Base-by-base conservation (phyloP, 2,329 filamentous ascomycete species). In the Chrysoporthe austroafricana region DNA sequence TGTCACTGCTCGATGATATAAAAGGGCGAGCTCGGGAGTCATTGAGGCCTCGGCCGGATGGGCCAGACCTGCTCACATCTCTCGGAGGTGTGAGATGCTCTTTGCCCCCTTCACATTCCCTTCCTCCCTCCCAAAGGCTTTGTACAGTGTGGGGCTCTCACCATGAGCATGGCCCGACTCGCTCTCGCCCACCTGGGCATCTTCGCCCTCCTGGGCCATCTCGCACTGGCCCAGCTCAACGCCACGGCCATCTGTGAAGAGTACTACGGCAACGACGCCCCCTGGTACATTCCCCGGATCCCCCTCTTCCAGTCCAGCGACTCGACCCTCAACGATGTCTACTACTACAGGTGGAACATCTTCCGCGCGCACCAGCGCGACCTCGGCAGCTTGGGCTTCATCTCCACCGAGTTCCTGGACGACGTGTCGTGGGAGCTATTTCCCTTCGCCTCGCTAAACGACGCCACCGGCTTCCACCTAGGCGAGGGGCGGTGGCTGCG, bases 281-380 rank as follows among this genome's bases (percentile, higher is more conserved):
- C 78, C 1, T 81, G 79, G 79, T 81, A 79, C 60, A 72, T 73
- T 8, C 71, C 76, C 43, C 75, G 77, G 14, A 79, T 80, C 6
- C 78, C 79, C 1, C 77, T 77, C 63, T 81, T 80, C 67, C 77
- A 80, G 62, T 77, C 76, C 21, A 79, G 77, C 61, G 77, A 80
- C 64, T 58, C 72, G 1, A 70, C 76, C 11, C 76, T 81, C 18
- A 78, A 76, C 1, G 77, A 81, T 21, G 80, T 82, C 11, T 82
- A 81, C 72, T 82, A 82, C 72, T 82, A 82, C 69, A 79, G 80
- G 43, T 82, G 79, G 80, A 77, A 75, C 36, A 75, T 82, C 36
- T 82, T 80, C 73, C 77, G 80, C 2, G 75, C 80, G 0, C 80
- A 82, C 67, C 80, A 82, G 71, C 77, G 80, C 36, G 80, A 82